Base-by-base conservation (phyloP, 2,329 filamentous ascomycete species). In the Colletotrichum godetiae region DNA sequence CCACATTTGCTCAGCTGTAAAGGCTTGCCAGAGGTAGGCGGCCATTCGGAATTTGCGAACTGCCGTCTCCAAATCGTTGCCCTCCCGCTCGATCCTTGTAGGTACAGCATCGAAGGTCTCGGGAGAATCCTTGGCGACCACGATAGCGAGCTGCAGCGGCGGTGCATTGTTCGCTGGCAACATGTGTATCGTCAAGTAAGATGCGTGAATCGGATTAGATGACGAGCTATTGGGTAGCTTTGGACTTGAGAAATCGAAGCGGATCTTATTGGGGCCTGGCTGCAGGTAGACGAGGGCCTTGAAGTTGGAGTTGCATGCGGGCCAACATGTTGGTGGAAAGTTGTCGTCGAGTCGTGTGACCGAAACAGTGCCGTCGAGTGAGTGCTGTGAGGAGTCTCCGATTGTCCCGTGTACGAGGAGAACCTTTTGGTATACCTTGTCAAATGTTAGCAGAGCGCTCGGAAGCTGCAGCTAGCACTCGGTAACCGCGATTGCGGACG, bases 21-120 rank as follows among this genome's bases (percentile, higher is more conserved):
- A 98, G 8, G 95, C 95, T 81, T 99, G 97, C 95, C 97, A 98
- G 15, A 98, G 87, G 80, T 98, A 98, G 29, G 95, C 96, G 22
- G 95, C 93, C 93, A 97, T 98, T 75, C 95, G 91, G 81, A 97
- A 98, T 81, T 99, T 99, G 78, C 90, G 91, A 64, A 97, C 88
- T 0, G 97, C 97, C 8, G 90, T 91, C 12, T 95, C 92, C 46
- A 98, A 80, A 1, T 89, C 89, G 81, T 98, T 97, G 22, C 94
- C 95, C 86, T 97, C 95, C 76, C 89, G 91, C 81, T 94, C 91
- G 68, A 90, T 86, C 61, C 94, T 90, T 67, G 94, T 91, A 0
- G 95, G 95, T 19, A 92, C 89, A 4, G 94, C 92, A 84, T 98
- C 95, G 78, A 93, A 98, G 2, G 92, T 96, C 52, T 89, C 94